Base-by-base conservation (phyloP, 2,329 filamentous ascomycete genomes). In the Colletotrichum kahawae region DNA sequence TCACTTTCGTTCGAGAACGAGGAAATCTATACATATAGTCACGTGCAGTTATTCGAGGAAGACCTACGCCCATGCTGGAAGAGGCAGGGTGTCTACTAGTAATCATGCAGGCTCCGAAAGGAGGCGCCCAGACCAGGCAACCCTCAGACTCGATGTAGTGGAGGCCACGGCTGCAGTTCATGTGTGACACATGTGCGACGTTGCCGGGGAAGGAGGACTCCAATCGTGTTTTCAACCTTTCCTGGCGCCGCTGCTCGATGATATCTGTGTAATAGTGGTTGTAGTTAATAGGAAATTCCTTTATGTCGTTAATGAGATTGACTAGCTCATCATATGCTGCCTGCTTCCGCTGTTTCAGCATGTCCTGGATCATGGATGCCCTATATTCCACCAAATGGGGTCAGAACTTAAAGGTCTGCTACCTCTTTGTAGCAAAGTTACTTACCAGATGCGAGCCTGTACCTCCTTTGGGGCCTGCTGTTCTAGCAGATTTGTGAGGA, bases 251-350 rank as follows among this genome's bases (percentile, higher is more conserved):
- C 1, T 79, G 77, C 36, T 84, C 80, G 2, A 89, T 78, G 3
- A 77, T 80, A 13, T 87, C 80, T 0, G 82, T 83, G 54, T 88
- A 88, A 57, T 88, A 81, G n/a, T 86, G 80, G 56, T 90, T 90
- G 77, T 91, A 91, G 0, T 89, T 92, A 62, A 90, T 88, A 0
- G 88, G 88, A 77, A 90, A 87, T 1, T 84, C 78, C 10, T 81
- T 79, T 75, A 83, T 87, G 80, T 89, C 84, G 7, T 81, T 78
- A 0, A 92, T 79, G 3, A 93, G 78, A 66, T 88, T 85, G 0
- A 73, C 67, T 1, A 87, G 81, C 77, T 90, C 90, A 0, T 77
- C 73, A 8, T 85, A 80, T 2, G 89, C 81, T 5, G 76, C 77
- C 5, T 76, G 51, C 12, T 85, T 76, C 16, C 87, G 77, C 2